Percentiles rank a stretch among this genome's conserved stretches.
phyloP scores from a whole-genome alignment of 176 grass and related monocot species.

The Puya raimondii region DNA sequence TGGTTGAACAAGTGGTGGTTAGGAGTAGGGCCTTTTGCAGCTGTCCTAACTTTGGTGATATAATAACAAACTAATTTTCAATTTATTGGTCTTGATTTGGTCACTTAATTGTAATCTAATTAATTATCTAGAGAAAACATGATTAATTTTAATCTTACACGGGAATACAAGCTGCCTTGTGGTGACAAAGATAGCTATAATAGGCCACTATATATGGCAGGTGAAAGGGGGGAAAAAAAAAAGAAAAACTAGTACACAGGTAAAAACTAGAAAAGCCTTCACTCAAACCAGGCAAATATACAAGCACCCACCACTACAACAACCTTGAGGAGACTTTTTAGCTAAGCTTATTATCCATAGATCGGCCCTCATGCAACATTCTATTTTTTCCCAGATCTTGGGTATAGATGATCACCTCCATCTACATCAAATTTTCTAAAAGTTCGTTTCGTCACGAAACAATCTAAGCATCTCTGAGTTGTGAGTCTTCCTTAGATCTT shows the following conservation, averaged over 20 bases:
- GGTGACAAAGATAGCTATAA: background rate
- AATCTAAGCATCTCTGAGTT: no score
- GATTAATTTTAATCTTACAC: background rate
- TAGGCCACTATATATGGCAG: background rate
- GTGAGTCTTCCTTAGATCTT: background rate
- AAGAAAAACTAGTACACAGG: background rate
- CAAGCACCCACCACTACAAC: background rate
- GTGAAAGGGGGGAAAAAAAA: background rate
- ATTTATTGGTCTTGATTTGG: no score
- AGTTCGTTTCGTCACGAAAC: no score
- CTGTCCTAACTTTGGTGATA: no score
- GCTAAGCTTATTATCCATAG: background rate
- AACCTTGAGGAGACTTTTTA: constrained; percentile 2
- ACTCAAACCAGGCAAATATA: background rate
- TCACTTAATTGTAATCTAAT: no score
- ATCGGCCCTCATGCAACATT: background rate
- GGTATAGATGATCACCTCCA: background rate
- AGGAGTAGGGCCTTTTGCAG: no score
- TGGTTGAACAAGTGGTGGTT: no score
- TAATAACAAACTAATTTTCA: no score
- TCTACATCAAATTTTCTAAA: background rate
- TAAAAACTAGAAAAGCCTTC: background rate
- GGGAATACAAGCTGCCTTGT: background rate
- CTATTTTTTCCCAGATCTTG: no score
- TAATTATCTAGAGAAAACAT: background rate